Base-by-base conservation (phyloP, 139 green algal species). In the Diplosphaera chodatii region DNA sequence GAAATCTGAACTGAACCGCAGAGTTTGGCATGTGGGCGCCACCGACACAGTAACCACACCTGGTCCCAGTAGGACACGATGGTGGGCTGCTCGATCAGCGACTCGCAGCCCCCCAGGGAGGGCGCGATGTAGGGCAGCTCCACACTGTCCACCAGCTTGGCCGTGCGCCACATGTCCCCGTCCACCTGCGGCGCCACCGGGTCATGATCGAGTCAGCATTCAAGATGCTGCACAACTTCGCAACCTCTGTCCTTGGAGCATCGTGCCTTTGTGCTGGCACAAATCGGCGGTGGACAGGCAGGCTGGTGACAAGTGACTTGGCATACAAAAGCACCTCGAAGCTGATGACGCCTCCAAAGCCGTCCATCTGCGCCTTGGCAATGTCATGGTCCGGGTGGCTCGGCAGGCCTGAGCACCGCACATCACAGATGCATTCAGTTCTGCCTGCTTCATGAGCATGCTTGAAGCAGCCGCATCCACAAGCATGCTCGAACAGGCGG, bases 101-200 rank as follows among this genome's bases (percentile, higher is more conserved):
- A 89, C 83, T 99, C 96, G 32, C 97, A 92, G n/a, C 96, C 96
- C 10, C 96, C 96, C 55, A 99, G 82, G 13, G 87, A 96, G 5
- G 96, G 96, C 28, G 94, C 96, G 68, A 99, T 99, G 90, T 99
- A 99, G 1, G 96, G 96, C 56, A 99, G 82, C 67, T 78, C 82
- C 27, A 93, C 84, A 23, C 59, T 69, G 77, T 99, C 96, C 34
- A 99, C 94, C 76, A 99, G 92, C 62, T 86, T 84, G 16, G 94
- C 89, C 23, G 93, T 96, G 33, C 71, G 32, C 92, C 88, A 92
- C 65, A 98, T 77, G 70, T 96, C 94, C 20, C 93, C 94, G 16
- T 93, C 78, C 20, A 87, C 77, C 78, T 90, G 66, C 15, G 33
- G 27, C n/a, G n/a, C 27, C 1, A 29, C 20, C 59, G 10, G 10